Percentiles rank a stretch among this genome's conserved stretches.
Evolutionary conservation across 2,329 filamentous ascomycete species (phyloP).

Genomic region (Neonectria coccinea): DNA sequence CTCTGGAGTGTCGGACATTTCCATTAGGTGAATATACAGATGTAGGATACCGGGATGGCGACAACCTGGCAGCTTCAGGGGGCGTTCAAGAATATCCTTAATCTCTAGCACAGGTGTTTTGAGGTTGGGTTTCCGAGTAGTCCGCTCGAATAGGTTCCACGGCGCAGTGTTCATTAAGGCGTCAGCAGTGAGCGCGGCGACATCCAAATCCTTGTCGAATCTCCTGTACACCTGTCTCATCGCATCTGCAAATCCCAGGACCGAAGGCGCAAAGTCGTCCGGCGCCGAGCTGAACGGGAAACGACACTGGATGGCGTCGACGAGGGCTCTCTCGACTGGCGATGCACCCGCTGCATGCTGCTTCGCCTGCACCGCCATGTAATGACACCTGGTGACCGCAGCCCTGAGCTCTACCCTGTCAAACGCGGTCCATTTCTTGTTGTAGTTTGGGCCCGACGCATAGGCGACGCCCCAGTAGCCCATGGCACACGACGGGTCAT

Average conservation of each 20-base stretch:
- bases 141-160: conserved; percentile 58
- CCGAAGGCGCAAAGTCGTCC: conserved; percentile 58
- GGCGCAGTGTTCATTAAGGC: conserved; percentile 62
- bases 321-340: conserved; percentile 67
- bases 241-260: conserved; percentile 50
- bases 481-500: conserved; percentile 53
- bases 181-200: conserved; percentile 54
- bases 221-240: conserved; percentile 53
- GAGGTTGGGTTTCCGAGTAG: conserved; percentile 46
- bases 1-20: conserved; percentile 78
- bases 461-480: conserved; percentile 67
- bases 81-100: conserved; percentile 52
- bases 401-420: conserved; percentile 31
- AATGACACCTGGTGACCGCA: conserved; percentile 7
- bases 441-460: conserved; percentile 67
- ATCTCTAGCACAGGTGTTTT: conserved; percentile 46
- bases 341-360: background rate
- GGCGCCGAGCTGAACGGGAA: conserved; percentile 61
- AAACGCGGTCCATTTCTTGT: conserved; percentile 41
- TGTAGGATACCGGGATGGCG: conserved; percentile 76
- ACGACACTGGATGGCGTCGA: conserved; percentile 70
- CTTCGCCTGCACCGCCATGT: conserved; percentile 7
- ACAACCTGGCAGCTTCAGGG: conserved; percentile 56
- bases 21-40: conserved; percentile 82
- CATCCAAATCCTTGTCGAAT: conserved; percentile 55